Evolutionary conservation across 768 basidiomycete species (phyloP).

Genomic region (Podaxis sp.): DNA sequence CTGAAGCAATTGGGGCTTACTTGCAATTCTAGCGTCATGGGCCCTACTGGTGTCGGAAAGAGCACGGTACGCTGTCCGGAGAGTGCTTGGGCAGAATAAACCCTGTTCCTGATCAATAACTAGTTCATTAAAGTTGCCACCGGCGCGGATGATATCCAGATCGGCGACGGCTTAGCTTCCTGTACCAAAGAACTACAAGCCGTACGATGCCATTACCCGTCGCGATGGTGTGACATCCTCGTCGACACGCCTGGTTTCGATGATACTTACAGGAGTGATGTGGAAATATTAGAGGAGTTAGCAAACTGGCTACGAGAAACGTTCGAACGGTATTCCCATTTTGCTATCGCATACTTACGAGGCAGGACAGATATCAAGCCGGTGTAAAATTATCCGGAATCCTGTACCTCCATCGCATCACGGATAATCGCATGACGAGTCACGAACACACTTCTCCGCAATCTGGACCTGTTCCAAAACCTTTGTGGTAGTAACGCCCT

Average conservation of each 20-base stretch:
- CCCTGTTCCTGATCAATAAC: not conserved
- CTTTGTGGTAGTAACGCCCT: conserved; percentile 16
- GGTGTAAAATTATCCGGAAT: conserved; percentile 17
- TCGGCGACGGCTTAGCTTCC: conserved; percentile 24
- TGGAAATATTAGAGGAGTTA: conserved; percentile 23
- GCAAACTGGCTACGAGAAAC: conserved; percentile 27
- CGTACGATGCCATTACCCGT: conserved; percentile 19
- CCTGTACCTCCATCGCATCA: conserved; percentile 20
- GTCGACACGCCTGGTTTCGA: conserved; percentile 35
- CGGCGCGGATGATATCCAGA: conserved; percentile 17
- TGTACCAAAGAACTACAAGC: conserved; percentile 24
- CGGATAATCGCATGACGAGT: conserved; percentile 20
- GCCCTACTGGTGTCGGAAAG: conserved; percentile 26
- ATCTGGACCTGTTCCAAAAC: conserved; percentile 18
- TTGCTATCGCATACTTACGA: not conserved
- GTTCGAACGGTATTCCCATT: conserved; percentile 15
- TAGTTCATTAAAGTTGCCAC: conserved; percentile 29
- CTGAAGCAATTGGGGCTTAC: no score
- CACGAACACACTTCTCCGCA: conserved; percentile 6
- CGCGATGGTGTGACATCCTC: conserved; percentile 18
- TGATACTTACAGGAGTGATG: conserved; percentile 23
- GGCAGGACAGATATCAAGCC: conserved; percentile 11
- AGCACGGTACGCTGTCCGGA: conserved; percentile 20
- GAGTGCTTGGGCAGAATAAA: not conserved
- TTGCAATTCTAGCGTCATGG: conserved; percentile 22